Evolutionary conservation across 805 yeast genomes (phyloP).

Genomic region (Cyberlindnera euphorbiiphila): DNA sequence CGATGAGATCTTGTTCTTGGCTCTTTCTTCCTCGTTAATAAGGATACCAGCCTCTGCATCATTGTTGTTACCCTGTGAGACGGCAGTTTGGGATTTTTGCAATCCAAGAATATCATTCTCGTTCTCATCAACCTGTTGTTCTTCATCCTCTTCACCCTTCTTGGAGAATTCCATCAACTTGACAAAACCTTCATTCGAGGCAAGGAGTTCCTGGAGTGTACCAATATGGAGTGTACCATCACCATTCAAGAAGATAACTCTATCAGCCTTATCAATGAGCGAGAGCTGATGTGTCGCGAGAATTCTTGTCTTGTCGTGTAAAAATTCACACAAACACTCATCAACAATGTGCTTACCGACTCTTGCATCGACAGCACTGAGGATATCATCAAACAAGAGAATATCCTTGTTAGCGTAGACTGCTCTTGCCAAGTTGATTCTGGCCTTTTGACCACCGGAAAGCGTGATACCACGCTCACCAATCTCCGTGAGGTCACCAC

Average conservation of each 20-base stretch:
- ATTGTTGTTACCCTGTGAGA: conserved; percentile 17
- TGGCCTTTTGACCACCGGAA: conserved; percentile 79
- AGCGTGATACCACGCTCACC: conserved; percentile 76
- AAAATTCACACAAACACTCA: conserved; percentile 50
- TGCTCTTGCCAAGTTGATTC: conserved; percentile 67
- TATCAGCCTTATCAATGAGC: conserved; percentile 57
- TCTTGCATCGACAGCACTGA: conserved; percentile 75
- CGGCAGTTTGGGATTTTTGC: conserved; percentile 10
- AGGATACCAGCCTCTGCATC: conserved; percentile 33
- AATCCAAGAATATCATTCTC: conserved; percentile 17
- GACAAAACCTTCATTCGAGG: conserved; percentile 40
- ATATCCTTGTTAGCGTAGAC: conserved; percentile 62
- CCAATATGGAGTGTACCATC: conserved; percentile 58
- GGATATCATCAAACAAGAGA: conserved; percentile 64
- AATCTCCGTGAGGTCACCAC: conserved; percentile 66
- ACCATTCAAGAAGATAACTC: conserved; percentile 58
- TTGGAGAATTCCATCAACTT: conserved; percentile 43
- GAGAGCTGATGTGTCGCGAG: conserved; percentile 78
- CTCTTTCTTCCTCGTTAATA: conserved; percentile 50
- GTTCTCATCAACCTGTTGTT: conserved; percentile 25
- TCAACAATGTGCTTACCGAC: conserved; percentile 69
- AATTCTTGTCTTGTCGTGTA: conserved; percentile 54
- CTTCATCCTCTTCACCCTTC: conserved; percentile 28
- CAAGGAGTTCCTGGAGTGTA: conserved; percentile 46
- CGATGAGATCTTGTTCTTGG: conserved; percentile 49